Evolutionary conservation across 1,284 basidiomycete genomes (phyloP).

Genomic region (Moesziomyces globuligerus): DNA sequence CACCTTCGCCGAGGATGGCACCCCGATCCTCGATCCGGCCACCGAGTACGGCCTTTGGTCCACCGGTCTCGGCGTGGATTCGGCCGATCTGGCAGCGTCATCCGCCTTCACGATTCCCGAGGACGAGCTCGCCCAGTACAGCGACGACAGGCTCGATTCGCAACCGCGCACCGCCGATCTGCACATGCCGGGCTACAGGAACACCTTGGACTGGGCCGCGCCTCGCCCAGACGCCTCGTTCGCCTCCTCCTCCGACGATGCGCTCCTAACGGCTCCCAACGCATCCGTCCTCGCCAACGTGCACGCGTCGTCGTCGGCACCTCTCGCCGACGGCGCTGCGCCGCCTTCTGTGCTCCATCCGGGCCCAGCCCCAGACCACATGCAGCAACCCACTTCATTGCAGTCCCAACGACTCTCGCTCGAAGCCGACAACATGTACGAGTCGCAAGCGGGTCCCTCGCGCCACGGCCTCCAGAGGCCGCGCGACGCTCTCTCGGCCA

Average conservation of each 20-base stretch:
- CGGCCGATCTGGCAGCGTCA: conserved; percentile 11
- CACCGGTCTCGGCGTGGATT: conserved; percentile 18
- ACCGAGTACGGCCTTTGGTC: conserved; percentile 39
- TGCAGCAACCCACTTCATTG: conserved; percentile 18
- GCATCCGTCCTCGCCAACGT: conserved; percentile 7
- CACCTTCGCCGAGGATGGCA: conserved; percentile 33
- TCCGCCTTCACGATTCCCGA: conserved; percentile 23
- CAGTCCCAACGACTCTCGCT: conserved; percentile 14
- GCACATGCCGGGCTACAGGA: conserved; percentile 11
- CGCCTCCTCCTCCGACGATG: conserved; percentile 17
- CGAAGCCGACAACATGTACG: conserved; percentile 25
- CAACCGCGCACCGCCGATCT: conserved; percentile 32
- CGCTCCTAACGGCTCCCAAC: conserved; percentile 2
- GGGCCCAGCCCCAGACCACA: conserved; percentile 12
- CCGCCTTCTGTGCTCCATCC: conserved; percentile 35
- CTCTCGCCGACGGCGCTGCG: conserved; percentile 8
- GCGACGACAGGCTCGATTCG: conserved; percentile 19
- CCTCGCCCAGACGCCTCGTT: conserved; percentile 15
- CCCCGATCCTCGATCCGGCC: conserved; percentile 23
- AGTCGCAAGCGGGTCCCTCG: conserved; percentile 44
- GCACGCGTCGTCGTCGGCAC: conserved; percentile 9
- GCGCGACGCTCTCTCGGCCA: conserved; percentile 22
- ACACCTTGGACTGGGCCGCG: conserved; percentile 12
- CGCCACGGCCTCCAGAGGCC: conserved; percentile 17
- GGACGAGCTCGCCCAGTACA: conserved; percentile 17